Evolutionary conservation across 108 stramenopile species (phyloP).

Genomic region (Craspedostauros australis): DNA sequence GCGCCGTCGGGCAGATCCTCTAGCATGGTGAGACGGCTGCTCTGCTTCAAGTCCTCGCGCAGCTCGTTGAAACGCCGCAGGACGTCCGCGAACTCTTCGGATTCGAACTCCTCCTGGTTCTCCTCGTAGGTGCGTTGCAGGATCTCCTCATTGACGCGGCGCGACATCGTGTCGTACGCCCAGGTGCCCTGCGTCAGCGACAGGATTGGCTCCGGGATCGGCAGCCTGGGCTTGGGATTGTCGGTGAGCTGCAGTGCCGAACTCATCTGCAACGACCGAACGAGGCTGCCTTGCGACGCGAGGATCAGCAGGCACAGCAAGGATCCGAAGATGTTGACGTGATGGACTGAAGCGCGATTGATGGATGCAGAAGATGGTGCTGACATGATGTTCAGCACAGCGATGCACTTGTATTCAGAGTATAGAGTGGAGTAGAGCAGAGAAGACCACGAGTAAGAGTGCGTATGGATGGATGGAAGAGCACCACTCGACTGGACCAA

Average conservation of each 20-base stretch:
- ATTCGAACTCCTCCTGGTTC: constrained; percentile 53
- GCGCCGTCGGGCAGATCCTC: constrained; percentile 46
- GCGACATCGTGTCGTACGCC: constrained; percentile 95
- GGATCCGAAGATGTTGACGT: no score
- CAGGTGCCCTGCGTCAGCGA: constrained; percentile 84
- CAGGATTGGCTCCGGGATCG: constrained; percentile 60
- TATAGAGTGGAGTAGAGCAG: no score
- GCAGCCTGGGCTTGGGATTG: constrained; percentile 57
- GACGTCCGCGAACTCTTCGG: constrained; percentile 38
- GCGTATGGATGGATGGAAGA: no score
- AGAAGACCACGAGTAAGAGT: no score
- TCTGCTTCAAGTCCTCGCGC: constrained; percentile 59
- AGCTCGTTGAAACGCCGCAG: constrained; percentile 53
- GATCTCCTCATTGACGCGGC: constrained; percentile 88
- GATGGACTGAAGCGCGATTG: no score
- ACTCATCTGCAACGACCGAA: no score
- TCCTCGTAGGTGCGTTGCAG: constrained; percentile 86
- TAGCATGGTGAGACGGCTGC: constrained; percentile 59
- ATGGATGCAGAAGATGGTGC: no score
- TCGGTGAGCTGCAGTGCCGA: constrained; percentile 1
- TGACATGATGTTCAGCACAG: no score
- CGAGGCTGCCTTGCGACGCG: no score
- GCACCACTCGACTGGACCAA: no score
- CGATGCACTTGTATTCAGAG: no score
- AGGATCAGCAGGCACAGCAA: no score